These are phyloP conservation scores for Elsinoe necatrix DNA, from an alignment of 2,329 filamentous ascomycete species.

Conservation along the genomic window DNA sequence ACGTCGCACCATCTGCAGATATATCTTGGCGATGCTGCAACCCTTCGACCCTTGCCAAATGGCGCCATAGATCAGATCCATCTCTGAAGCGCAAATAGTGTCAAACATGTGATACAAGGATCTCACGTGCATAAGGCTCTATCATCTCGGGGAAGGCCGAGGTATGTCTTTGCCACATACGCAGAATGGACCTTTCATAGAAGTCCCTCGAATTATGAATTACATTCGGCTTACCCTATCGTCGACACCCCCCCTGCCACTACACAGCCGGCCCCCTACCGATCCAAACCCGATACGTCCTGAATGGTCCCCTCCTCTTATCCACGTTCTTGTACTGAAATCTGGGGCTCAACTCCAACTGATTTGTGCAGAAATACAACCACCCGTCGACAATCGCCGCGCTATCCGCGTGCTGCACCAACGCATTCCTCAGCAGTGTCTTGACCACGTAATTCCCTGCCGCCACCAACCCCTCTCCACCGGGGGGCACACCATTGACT, in stretches of 20 bases:
- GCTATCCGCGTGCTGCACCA: conserved; percentile 38
- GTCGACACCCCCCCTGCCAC: not conserved
- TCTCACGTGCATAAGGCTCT: not conserved
- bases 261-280: conserved; percentile 32
- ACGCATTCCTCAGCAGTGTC: conserved; percentile 32
- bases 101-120: not conserved
- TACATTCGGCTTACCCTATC: not conserved
- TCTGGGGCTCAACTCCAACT: conserved; percentile 30
- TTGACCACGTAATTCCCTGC: conserved; percentile 34
- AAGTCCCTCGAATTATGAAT: too few relatives aligned
- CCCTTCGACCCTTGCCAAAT: not conserved
- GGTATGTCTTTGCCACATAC: too few relatives aligned
- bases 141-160: not conserved
- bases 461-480: conserved; percentile 28
- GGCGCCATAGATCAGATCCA: not conserved
- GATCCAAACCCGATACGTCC: conserved; percentile 31
- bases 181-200: too few relatives aligned
- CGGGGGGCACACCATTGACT: conserved; percentile 30
- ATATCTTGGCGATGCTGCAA: not conserved
- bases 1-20: not conserved
- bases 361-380: conserved; percentile 38
- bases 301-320: conserved; percentile 31
- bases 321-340: conserved; percentile 35
- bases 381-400: conserved; percentile 35
- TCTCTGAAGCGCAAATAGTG: not conserved